Conservation (phyloP, 78 protist genomes). For the Planoprotostelium fungivorum region DNA sequence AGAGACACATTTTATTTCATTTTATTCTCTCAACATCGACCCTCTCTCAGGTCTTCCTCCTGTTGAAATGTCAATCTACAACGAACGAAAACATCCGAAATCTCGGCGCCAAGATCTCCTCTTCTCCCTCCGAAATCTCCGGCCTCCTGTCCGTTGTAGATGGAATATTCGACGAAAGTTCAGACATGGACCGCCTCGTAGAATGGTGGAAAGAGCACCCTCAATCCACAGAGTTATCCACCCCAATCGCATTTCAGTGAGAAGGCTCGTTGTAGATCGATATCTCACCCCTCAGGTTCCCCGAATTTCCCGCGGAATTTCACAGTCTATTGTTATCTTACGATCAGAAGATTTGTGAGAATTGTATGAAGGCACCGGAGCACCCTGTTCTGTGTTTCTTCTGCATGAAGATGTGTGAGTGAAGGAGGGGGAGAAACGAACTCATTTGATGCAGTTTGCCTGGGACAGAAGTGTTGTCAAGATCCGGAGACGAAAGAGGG, state of each 20-base stretch:
- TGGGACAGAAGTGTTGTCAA: background rate
- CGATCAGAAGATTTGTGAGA: background rate
- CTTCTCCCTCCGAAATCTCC: too few relatives aligned
- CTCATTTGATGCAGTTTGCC: background rate
- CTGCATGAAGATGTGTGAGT: background rate
- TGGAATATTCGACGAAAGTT: too few relatives aligned
- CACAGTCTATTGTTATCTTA: background rate
- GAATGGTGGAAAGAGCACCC: too few relatives aligned
- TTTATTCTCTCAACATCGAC: too few relatives aligned
- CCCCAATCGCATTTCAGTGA: too few relatives aligned
- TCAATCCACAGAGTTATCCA: too few relatives aligned
- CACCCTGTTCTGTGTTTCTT: background rate
- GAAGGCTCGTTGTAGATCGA: too few relatives aligned
- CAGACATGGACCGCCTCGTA: too few relatives aligned
- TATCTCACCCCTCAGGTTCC: background rate
- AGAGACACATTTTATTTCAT: background rate
- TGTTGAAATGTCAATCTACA: background rate
- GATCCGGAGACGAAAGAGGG: background rate
- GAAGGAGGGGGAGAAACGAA: too few relatives aligned
- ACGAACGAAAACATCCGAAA: too few relatives aligned
- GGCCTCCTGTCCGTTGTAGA: too few relatives aligned
- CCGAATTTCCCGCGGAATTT: background rate
- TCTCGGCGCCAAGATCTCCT: too few relatives aligned
- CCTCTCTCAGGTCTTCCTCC: background rate
- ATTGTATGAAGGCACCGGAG: background rate